These are phyloP conservation scores for Talaromyces proteolyticus DNA, from an alignment of 495 filamentous ascomycete genomes.

Conservation along the genomic window DNA sequence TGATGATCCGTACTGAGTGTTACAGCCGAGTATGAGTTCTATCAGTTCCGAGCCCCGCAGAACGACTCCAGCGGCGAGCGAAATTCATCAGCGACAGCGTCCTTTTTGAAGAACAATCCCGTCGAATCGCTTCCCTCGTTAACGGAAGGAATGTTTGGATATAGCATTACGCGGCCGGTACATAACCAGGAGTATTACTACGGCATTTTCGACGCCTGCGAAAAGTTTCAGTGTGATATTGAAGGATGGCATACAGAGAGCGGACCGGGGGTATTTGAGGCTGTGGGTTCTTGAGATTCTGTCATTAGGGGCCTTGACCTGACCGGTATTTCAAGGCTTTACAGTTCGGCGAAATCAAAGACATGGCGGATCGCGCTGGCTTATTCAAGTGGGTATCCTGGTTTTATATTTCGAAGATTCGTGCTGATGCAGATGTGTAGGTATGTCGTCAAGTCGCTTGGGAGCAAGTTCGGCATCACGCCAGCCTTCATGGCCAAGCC, in stretches of 20 bases:
- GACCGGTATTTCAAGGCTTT: conserved; percentile 48
- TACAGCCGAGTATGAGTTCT: conserved; percentile 95
- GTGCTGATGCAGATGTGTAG: conserved; percentile 20
- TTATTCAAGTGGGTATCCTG: conserved; percentile 72
- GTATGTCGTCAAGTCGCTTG: conserved; percentile 81
- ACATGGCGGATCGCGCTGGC: conserved; percentile 86
- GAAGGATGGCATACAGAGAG: conserved; percentile 98
- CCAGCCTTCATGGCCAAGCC: conserved; percentile 99
- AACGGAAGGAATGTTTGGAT: conserved; percentile 98
- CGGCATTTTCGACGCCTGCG: conserved; percentile 78
- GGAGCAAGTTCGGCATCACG: conserved; percentile 80
- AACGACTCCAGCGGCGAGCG: conserved; percentile 38
- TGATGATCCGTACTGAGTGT: too few species aligned
- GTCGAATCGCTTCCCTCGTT: conserved; percentile 65
- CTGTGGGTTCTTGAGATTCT: conserved; percentile 42
- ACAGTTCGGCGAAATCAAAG: conserved; percentile 73
- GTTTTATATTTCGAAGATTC: not conserved
- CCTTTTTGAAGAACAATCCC: conserved; percentile 67
- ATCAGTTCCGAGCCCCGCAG: conserved; percentile 73
- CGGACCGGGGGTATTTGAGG: conserved; percentile 93
- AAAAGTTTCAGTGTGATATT: conserved; percentile 73
- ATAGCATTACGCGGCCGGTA: conserved; percentile 85
- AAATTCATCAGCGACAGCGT: conserved; percentile 66
- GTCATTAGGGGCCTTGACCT: conserved; percentile 1
- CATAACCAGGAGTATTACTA: conserved; percentile 97